These are phyloP conservation scores for Leccinum incarnatum DNA, from an alignment of 768 basidiomycete species.

Conservation along the genomic window DNA sequence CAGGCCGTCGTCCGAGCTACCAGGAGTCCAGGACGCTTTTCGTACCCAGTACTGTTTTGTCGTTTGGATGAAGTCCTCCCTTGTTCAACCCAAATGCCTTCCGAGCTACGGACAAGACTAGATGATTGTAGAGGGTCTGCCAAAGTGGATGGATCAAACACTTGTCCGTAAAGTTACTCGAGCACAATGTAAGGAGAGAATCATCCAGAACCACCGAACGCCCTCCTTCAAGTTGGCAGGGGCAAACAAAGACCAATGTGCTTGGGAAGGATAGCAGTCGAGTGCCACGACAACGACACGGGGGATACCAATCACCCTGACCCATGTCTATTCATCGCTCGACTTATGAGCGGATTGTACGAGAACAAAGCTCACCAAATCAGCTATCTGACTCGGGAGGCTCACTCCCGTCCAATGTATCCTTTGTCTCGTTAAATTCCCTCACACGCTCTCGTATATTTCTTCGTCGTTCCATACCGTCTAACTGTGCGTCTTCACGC, in stretches of 20 bases:
- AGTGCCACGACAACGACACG: neutral
- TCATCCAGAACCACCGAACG: neutral
- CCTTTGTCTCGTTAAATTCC: slow-evolving; percentile 22
- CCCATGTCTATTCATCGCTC: neutral
- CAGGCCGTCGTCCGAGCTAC: neutral
- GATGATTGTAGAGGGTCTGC: neutral
- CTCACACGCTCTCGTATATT: slow-evolving; percentile 50
- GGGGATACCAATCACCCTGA: neutral
- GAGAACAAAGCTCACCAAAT: neutral
- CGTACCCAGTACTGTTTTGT: neutral
- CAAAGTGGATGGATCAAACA: neutral
- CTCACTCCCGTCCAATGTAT: neutral
- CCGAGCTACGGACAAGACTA: neutral
- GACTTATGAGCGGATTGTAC: neutral
- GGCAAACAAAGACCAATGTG: neutral
- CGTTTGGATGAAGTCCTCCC: neutral
- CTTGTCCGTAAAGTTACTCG: neutral
- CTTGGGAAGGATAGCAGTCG: neutral
- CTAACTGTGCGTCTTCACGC: slow-evolving; percentile 51
- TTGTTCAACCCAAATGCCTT: neutral
- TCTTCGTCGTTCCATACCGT: slow-evolving; percentile 51
- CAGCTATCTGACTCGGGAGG: neutral
- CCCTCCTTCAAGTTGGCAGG: neutral
- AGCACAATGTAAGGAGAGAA: neutral
- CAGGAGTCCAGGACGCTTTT: neutral